A percentile compares a stretch with the other conserved stretches of the same genome.
These are phyloP conservation scores for Setaria italica DNA, from an alignment of 202 grass and related monocot species.

Conservation along the genomic window DNA sequence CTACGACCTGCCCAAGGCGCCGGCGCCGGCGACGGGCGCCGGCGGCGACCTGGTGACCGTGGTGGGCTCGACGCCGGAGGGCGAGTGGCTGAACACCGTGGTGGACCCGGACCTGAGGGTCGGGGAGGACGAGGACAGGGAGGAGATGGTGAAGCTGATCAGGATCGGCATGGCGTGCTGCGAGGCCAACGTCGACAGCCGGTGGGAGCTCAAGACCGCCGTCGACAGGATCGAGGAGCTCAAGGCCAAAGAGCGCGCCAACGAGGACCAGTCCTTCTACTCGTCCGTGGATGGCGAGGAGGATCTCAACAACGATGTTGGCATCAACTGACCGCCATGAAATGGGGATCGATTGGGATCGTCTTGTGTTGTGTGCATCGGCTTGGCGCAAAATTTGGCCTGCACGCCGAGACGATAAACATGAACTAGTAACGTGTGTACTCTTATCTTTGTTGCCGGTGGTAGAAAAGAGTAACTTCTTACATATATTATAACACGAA, in stretches of 20 bases:
- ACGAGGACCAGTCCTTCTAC: conserved; percentile 41
- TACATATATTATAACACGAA: not conserved
- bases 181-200: conserved; percentile 56
- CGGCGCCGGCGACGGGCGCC: not conserved
- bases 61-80: conserved; percentile 47
- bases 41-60: conserved; percentile 38
- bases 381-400: not conserved
- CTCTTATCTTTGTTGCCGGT: not conserved
- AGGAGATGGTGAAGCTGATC: conserved; percentile 74
- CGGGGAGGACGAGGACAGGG: conserved; percentile 29
- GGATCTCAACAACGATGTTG: conserved; percentile 35
- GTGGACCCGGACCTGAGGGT: conserved; percentile 52
- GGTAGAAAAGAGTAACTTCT: conserved; percentile 18
- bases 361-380: not conserved
- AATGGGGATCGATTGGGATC: not conserved
- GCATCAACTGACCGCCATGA: conserved; percentile 34
- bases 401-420: not conserved
- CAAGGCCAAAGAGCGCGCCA: conserved; percentile 32
- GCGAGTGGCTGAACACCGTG: conserved; percentile 51
- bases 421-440: conserved; percentile 8
- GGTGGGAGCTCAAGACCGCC: conserved; percentile 72
- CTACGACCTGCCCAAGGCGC: conserved; percentile 33
- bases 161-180: conserved; percentile 78
- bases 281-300: conserved; percentile 41
- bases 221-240: conserved; percentile 70